Percentiles rank a stretch among this genome's conserved stretches.
phyloP scores from a whole-genome alignment of 257 asterid species.

The Parsonsia alboflavescens region DNA sequence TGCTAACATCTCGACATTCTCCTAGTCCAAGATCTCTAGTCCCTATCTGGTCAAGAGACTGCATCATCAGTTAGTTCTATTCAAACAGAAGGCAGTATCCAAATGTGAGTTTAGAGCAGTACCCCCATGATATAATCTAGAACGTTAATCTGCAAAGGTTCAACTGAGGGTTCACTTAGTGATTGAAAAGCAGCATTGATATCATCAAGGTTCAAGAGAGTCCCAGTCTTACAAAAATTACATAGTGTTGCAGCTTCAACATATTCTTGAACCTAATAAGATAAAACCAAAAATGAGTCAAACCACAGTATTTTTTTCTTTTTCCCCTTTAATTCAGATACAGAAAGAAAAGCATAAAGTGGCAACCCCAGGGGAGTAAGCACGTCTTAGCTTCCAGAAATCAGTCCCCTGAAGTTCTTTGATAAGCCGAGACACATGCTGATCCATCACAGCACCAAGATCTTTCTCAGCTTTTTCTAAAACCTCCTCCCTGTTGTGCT shows the following conservation, averaged over 20 bases:
- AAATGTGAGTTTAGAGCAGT: constrained; percentile 27
- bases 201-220: constrained; percentile 68
- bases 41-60: neutral
- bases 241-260: constrained; percentile 91
- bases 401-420: constrained; percentile 86
- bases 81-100: neutral
- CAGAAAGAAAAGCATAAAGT: constrained; percentile 12
- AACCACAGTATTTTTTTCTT: neutral
- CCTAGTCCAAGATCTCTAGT: neutral
- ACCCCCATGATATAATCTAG: constrained; percentile 91
- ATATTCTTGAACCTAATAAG: constrained; percentile 77
- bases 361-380: constrained; percentile 93
- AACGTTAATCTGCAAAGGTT: constrained; percentile 83
- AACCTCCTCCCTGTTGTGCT: constrained; percentile 71
- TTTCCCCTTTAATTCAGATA: constrained; percentile 3
- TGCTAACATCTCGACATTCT: neutral
- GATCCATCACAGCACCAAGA: constrained; percentile 67
- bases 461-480: constrained; percentile 73
- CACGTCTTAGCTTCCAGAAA: constrained; percentile 92
- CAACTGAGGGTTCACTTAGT: constrained; percentile 61
- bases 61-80: neutral
- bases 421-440: constrained; percentile 56
- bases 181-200: constrained; percentile 60
- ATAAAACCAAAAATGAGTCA: constrained; percentile 18
- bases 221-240: constrained; percentile 78